Percentiles rank a stretch among this genome's conserved stretches.
These are phyloP conservation scores for Glomus cerebriforme DNA, from an alignment of 192 early-diverging fungal species.

Conservation along the genomic window DNA sequence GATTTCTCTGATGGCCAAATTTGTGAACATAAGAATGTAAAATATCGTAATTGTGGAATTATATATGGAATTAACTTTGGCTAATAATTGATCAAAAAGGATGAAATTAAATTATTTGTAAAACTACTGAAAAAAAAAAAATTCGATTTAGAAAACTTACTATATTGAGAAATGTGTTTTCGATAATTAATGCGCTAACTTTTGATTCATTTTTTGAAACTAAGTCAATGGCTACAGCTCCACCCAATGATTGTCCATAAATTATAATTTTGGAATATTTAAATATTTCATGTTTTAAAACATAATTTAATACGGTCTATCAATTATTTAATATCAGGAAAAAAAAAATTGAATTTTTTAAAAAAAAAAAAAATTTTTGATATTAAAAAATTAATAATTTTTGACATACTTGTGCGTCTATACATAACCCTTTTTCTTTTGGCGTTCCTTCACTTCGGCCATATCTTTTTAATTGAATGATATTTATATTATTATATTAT, in stretches of 20 bases:
- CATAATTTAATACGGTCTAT: constrained; percentile 81
- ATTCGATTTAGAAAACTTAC: constrained; percentile 42
- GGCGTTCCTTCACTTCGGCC: constrained; percentile 85
- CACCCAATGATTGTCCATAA: constrained; percentile 95
- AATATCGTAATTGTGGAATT: constrained; percentile 67
- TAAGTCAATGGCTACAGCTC: constrained; percentile 92
- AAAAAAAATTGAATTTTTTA: no score
- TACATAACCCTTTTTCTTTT: constrained; percentile 83
- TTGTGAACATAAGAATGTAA: constrained; percentile 84
- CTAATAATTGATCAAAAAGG: constrained; percentile 43
- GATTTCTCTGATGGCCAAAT: constrained; percentile 81
- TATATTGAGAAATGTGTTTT: constrained; percentile 92
- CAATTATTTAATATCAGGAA: background rate
- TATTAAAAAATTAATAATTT: background rate
- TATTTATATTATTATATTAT: constrained; percentile 1
- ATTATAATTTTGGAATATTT: constrained; percentile 78
- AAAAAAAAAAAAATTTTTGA: background rate
- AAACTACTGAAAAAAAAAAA: background rate
- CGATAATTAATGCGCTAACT: constrained; percentile 83
- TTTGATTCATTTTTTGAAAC: constrained; percentile 74
- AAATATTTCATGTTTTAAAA: constrained; percentile 72
- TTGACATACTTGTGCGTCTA: constrained; percentile 74
- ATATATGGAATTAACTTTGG: constrained; percentile 85
- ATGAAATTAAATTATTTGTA: background rate
- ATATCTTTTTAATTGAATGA: constrained; percentile 57